Base-by-base conservation (phyloP, 2,329 filamentous ascomycete genomes). In the Ophiostoma novo-ulmi region DNA sequence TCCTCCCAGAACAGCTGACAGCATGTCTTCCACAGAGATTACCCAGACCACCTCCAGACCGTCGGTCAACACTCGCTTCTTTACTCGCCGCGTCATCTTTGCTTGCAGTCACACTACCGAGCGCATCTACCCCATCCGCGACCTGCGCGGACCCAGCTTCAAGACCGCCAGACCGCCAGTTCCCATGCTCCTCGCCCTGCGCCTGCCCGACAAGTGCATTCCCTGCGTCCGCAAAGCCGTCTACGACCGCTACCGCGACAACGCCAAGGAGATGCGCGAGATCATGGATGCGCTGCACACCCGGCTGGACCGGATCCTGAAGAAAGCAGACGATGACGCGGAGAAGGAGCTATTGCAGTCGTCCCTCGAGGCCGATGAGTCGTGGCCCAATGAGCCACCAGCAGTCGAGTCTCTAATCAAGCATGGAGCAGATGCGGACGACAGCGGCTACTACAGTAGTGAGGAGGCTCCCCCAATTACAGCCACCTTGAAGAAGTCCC, bases 11-110 rank as follows among this genome's bases (percentile, higher is more conserved):
- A 70, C n/a, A 7, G 3, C 31, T 8, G 17, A 26, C 39, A 69
- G 6, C 11, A 41, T 44, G 39, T 8, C 13, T 4, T 20, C 35
- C 13, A 61, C 67, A 61, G 20, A 22, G 7, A 38, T n/a, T 0
- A 36, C 26, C 31, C 31, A 31, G 31, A 31, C 31, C 55, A 17
- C 38, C 22, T 2, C 58, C 14, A 39, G 7, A 14, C 6, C 5
- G 22, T 13, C 35, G 22, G 31, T 26, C 36, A 69, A 26, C 38
- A 71, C 48, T 4, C 35, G 39, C 39, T 48, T 67, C 52, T 71
- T 65, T 20, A 70, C 58, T 39, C 67, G 64, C 64, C 70, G 71
- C 14, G 65, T 67, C 39, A 26, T 73, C 26, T 73, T 70, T n/a
- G n/a, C 70, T 35, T 73, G 72, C 61, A 39, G 39, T 31, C 72